A percentile compares a stretch with the other conserved stretches of the same genome.
Conservation (phyloP, 495 filamentous ascomycete species). For the Rostrohypoxylon terebratum region DNA sequence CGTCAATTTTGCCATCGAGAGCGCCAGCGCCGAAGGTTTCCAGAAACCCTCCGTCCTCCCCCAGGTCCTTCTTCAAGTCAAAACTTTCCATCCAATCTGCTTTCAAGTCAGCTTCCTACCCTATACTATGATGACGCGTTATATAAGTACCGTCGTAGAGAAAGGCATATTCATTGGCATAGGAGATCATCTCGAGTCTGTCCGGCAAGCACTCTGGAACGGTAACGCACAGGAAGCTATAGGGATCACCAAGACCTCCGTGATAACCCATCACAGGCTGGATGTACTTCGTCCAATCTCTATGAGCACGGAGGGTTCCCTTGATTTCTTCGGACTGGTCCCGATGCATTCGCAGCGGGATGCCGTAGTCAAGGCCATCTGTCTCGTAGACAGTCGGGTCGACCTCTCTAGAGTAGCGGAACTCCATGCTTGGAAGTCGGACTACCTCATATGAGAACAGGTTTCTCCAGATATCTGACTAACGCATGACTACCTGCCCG, state of each 20-base stretch:
- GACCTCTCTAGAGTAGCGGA: constrained; percentile 7
- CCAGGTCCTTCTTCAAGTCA: constrained; percentile 5
- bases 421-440: constrained; percentile 2
- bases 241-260: background rate
- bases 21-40: constrained; percentile 4
- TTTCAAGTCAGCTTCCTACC: background rate
- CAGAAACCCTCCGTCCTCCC: background rate
- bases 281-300: constrained; percentile 8
- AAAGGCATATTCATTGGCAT: constrained; percentile 12
- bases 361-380: constrained; percentile 4
- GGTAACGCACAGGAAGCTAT: constrained; percentile 6
- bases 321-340: constrained; percentile 3
- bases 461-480: background rate
- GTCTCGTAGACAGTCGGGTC: constrained; percentile 6
- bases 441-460: background rate
- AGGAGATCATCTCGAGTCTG: constrained; percentile 13
- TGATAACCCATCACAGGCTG: constrained; percentile 1
- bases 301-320: background rate
- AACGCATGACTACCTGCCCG: background rate
- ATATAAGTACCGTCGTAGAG: constrained; percentile 8
- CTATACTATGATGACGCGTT: no score
- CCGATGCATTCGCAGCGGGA: constrained; percentile 1
- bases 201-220: constrained; percentile 9
- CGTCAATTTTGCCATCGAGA: background rate
- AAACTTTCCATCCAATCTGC: constrained; percentile 9